Percentiles rank a stretch among this genome's conserved stretches.
These are phyloP conservation scores for Brassica balearica DNA, from an alignment of 441 rosid species.

Conservation along the genomic window DNA sequence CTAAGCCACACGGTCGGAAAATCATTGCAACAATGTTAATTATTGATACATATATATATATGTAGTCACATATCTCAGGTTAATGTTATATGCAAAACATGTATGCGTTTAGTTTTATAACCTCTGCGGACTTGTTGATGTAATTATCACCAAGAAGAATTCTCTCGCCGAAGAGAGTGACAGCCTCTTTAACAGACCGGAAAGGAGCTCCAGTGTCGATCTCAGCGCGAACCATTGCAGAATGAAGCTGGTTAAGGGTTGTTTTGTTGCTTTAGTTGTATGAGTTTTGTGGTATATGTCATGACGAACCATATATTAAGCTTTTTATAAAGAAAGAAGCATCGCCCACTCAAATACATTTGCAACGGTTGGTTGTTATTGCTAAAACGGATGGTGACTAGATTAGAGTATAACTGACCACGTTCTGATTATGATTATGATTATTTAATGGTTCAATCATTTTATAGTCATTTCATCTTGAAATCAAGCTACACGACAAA, in stretches of 20 bases:
- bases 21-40: conserved; percentile 15
- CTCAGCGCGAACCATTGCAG: conserved; percentile 54
- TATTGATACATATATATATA: neutral
- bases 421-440: conserved; percentile 7
- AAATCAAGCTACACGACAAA: neutral
- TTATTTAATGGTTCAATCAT: neutral
- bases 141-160: conserved; percentile 65
- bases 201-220: conserved; percentile 71
- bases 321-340: conserved; percentile 35
- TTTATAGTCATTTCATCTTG: neutral
- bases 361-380: conserved; percentile 33
- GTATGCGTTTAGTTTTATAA: conserved; percentile 15
- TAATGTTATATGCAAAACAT: neutral
- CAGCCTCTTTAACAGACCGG: conserved; percentile 72
- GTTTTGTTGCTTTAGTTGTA: conserved; percentile 14
- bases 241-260: neutral
- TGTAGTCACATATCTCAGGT: neutral
- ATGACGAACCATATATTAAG: conserved; percentile 9
- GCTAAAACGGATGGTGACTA: conserved; percentile 39
- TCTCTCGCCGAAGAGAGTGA: conserved; percentile 61
- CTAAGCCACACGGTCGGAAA: neutral
- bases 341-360: neutral
- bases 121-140: conserved; percentile 66
- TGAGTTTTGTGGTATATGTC: conserved; percentile 34
- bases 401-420: conserved; percentile 17